Evolutionary conservation across 2,329 filamentous ascomycete species (phyloP).

Genomic region (Penicillium corylophilum): DNA sequence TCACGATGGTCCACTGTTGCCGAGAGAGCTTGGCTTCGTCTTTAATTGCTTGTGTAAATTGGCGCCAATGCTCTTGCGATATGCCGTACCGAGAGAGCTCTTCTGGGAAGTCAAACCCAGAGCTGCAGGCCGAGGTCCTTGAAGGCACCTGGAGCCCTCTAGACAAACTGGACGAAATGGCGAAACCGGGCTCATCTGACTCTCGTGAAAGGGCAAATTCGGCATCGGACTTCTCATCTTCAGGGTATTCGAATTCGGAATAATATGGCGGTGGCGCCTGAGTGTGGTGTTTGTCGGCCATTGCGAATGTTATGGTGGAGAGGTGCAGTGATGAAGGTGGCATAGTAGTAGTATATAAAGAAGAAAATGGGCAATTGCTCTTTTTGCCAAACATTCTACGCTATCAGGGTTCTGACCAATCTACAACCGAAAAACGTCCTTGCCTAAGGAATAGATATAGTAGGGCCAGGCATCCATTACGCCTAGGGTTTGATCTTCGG

Average conservation of each 20-base stretch:
- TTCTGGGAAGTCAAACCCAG: conserved; percentile 33
- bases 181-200: conserved; percentile 20
- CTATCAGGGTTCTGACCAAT: not conserved
- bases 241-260: not conserved
- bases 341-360: not conserved
- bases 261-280: conserved; percentile 10
- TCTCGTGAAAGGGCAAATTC: conserved; percentile 15
- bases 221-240: conserved; percentile 7
- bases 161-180: conserved; percentile 14
- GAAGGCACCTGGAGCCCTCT: conserved; percentile 34
- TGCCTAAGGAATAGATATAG: not conserved
- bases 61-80: conserved; percentile 22
- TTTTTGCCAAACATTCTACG: not conserved
- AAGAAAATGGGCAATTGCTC: not conserved
- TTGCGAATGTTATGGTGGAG: not conserved
- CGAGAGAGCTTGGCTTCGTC: conserved; percentile 28
- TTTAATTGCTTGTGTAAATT: conserved; percentile 30
- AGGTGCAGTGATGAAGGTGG: not conserved
- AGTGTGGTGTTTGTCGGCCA: not conserved
- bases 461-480: not conserved
- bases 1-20: conserved; percentile 29
- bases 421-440: not conserved
- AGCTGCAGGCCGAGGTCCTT: conserved; percentile 24
- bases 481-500: not conserved
- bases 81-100: conserved; percentile 23